Conservation (phyloP, 164 flowering plant species). For the Cinnamomum micranthum region DNA sequence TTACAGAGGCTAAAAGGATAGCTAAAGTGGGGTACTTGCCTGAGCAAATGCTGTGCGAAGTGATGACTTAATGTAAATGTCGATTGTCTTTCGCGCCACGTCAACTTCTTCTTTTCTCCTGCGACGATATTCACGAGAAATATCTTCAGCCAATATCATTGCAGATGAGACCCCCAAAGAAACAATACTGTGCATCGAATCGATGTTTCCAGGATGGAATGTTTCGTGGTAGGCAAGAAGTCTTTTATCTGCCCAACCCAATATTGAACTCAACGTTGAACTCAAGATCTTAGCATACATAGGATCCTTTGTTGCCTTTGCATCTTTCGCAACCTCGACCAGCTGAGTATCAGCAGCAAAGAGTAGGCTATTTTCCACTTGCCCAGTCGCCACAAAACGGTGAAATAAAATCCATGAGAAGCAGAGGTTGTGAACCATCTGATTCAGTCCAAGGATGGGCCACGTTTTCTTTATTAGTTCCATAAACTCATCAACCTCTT, state of each 20-base stretch:
- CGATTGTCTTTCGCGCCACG: conserved; percentile 50
- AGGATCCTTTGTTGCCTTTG: conserved; percentile 46
- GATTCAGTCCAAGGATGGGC: conserved; percentile 67
- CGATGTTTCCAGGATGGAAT: conserved; percentile 45
- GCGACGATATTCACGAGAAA: conserved; percentile 51
- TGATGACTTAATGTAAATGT: conserved; percentile 75
- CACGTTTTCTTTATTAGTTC: conserved; percentile 88
- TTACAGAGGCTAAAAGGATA: conserved; percentile 18
- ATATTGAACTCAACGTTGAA: conserved; percentile 43
- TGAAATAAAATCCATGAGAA: conserved; percentile 76
- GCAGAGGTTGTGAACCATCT: conserved; percentile 77
- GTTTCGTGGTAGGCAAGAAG: conserved; percentile 67
- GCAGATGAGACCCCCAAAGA: conserved; percentile 56
- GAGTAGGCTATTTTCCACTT: conserved; percentile 63
- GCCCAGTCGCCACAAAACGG: conserved; percentile 59
- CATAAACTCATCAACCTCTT: conserved; percentile 79
- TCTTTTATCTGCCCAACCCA: conserved; percentile 76
- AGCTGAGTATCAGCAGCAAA: conserved; percentile 59
- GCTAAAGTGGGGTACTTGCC: conserved; percentile 27
- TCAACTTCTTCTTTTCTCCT: conserved; percentile 47
- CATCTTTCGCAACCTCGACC: conserved; percentile 64
- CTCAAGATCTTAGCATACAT: conserved; percentile 45
- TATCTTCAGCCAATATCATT: conserved; percentile 57
- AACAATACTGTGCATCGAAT: conserved; percentile 47
- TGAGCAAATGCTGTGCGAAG: conserved; percentile 67